phyloP scores from a whole-genome alignment of 2,329 filamentous ascomycete species.

The Pseudohalonectria lignicola region DNA sequence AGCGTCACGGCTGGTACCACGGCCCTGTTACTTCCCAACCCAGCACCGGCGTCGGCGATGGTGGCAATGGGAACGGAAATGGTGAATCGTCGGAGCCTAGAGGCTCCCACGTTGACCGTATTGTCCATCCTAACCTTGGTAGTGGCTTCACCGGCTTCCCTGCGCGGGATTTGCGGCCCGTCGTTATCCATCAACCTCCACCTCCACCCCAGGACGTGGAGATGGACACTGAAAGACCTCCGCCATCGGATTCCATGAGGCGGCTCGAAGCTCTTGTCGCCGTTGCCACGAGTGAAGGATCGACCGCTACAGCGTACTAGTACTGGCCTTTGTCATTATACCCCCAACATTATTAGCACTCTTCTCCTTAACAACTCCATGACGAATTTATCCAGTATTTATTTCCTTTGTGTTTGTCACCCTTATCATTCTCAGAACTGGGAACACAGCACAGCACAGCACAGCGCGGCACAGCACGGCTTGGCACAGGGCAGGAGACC shows the following conservation, averaged over 20 bases:
- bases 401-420: no score
- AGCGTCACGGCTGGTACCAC: slow-evolving; percentile 66
- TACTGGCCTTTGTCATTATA: not conserved
- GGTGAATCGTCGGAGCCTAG: slow-evolving; percentile 13
- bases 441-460: not conserved
- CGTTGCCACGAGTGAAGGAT: slow-evolving; percentile 8
- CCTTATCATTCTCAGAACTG: no score
- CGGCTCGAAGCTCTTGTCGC: slow-evolving; percentile 11
- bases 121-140: slow-evolving; percentile 42
- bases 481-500: no score
- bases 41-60: not conserved
- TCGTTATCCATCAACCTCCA: not conserved
- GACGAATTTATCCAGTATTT: no score
- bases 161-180: slow-evolving; percentile 6
- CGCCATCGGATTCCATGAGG: slow-evolving; percentile 1
- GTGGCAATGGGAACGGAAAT: no score
- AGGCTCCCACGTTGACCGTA: slow-evolving; percentile 39
- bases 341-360: not conserved
- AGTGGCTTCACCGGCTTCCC: slow-evolving; percentile 11
- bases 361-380: not conserved
- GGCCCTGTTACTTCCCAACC: slow-evolving; percentile 22
- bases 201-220: not conserved
- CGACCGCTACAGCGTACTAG: slow-evolving; percentile 9
- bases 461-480: not conserved
- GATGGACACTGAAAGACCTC: not conserved